Conservation (phyloP, 257 asterid genomes). For the Penstemon newberryi region DNA sequence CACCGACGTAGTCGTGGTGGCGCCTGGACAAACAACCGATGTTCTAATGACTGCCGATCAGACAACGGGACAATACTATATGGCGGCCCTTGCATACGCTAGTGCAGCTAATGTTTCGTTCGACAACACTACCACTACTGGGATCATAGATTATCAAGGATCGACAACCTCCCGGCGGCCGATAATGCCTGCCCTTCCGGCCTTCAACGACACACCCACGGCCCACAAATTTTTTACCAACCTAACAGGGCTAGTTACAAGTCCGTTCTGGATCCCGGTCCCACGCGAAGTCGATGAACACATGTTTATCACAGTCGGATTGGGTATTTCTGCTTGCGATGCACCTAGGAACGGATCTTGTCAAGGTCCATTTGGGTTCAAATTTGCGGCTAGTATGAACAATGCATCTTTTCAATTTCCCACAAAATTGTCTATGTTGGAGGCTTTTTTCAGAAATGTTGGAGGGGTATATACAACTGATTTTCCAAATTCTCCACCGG, state of each 20-base stretch:
- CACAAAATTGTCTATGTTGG: slow-evolving; percentile 47
- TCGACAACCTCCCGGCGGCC: slow-evolving; percentile 40
- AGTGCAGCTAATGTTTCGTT: slow-evolving; percentile 35
- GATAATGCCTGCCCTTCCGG: slow-evolving; percentile 58
- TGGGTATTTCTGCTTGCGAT: slow-evolving; percentile 52
- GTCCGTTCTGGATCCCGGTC: slow-evolving; percentile 55
- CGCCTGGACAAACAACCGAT: slow-evolving; percentile 76
- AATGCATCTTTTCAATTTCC: slow-evolving; percentile 64
- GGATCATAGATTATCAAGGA: slow-evolving; percentile 44
- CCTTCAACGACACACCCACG: slow-evolving; percentile 66
- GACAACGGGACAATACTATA: slow-evolving; percentile 51
- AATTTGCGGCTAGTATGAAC: slow-evolving; percentile 69
- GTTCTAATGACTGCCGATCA: slow-evolving; percentile 58
- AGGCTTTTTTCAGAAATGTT: slow-evolving; percentile 50
- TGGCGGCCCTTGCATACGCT: slow-evolving; percentile 65
- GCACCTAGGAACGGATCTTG: slow-evolving; percentile 42
- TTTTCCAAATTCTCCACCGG: slow-evolving; percentile 49
- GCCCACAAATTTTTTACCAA: slow-evolving; percentile 55
- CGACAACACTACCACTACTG: slow-evolving; percentile 58
- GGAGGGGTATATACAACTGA: slow-evolving; percentile 52
- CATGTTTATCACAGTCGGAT: slow-evolving; percentile 63
- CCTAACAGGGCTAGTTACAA: slow-evolving; percentile 48
- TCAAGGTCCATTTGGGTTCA: slow-evolving; percentile 42
- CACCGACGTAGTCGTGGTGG: slow-evolving; percentile 63
- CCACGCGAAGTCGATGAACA: slow-evolving; percentile 45